Evolutionary conservation across 495 filamentous ascomycete genomes (phyloP).

Genomic region (Cercophora newfieldiana): DNA sequence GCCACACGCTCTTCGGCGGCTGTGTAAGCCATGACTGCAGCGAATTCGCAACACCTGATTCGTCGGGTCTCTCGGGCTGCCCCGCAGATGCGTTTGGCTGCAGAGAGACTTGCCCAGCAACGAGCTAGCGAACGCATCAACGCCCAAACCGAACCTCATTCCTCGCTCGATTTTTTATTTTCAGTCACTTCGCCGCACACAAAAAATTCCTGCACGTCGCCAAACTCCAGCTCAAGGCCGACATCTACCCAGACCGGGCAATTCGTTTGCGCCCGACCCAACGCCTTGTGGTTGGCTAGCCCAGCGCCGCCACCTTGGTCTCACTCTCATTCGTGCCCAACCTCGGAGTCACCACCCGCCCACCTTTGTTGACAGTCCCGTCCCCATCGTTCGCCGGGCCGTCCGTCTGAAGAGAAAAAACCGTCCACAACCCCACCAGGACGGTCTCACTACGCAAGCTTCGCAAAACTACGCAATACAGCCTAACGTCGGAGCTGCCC

Average conservation of each 20-base stretch:
- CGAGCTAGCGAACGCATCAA: constrained; percentile 25
- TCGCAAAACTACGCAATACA: not conserved
- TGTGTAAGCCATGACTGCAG: constrained; percentile 7
- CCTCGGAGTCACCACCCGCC: constrained; percentile 17
- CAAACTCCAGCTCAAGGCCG: not conserved
- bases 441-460: constrained; percentile 12
- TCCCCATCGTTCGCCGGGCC: constrained; percentile 21
- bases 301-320: constrained; percentile 23
- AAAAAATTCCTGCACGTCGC: constrained; percentile 11
- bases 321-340: constrained; percentile 35
- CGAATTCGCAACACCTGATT: constrained; percentile 20
- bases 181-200: constrained; percentile 1
- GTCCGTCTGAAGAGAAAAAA: constrained; percentile 10
- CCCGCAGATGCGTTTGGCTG: constrained; percentile 1
- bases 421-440: constrained; percentile 11
- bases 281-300: constrained; percentile 9
- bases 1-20: constrained; percentile 16
- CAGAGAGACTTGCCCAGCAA: constrained; percentile 15
- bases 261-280: not conserved
- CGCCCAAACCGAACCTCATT: constrained; percentile 19
- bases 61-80: constrained; percentile 15
- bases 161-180: not conserved
- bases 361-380: constrained; percentile 18
- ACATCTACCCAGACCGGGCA: not conserved
- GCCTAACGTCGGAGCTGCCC: constrained; percentile 19